Evolutionary conservation across 2,329 filamentous ascomycete species (phyloP), one percentile per base, ranked within the genome.

Genomic region (Aspergillus sp.): DNA sequence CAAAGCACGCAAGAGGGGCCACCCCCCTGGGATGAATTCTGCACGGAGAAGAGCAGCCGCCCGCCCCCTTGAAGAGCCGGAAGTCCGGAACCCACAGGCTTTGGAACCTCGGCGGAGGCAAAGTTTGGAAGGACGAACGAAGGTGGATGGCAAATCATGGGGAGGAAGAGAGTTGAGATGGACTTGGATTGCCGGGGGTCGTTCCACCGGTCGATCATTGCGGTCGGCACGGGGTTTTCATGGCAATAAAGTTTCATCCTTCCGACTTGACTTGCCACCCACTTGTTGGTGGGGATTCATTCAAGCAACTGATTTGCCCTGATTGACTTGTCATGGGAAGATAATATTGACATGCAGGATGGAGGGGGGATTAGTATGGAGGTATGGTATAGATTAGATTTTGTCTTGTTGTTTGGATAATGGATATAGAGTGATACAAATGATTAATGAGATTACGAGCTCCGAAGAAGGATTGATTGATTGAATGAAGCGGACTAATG

Each of bases 181-280:
- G 25, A 28, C 7, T 23, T 50, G 54, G 41, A 36, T 23, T 25
- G 39, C 23, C 32, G 50, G 55, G 25, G 25, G 32, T 36, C n/a
- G 62, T 64, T 62, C 62, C 62, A 64, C 60, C 49, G 61, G 59
- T 59, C 55, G 59, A 61, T 63, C 61, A 52, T 43, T 19, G 43
- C 41, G 51, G 39, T 55, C 39, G 53, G 55, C 55, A 59, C 48
- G 61, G 56, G 54, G 47, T 30, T 30, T 54, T 47, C 50, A 43
- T 13, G 30, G 30, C 30, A 47, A 39, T 32, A 43, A n/a, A 15
- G 55, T 58, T 36, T 48, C 39, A 15, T 38, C 54, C 36, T 55
- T 55, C 43, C 19, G 39, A 50, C 5, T 13, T 10, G 5, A 28
- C 13, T 52, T 57, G 61, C 61, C 61, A 63, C 62, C 19, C 19